phyloP scores from a whole-genome alignment of 768 basidiomycete species.

The Terana coerulea region DNA sequence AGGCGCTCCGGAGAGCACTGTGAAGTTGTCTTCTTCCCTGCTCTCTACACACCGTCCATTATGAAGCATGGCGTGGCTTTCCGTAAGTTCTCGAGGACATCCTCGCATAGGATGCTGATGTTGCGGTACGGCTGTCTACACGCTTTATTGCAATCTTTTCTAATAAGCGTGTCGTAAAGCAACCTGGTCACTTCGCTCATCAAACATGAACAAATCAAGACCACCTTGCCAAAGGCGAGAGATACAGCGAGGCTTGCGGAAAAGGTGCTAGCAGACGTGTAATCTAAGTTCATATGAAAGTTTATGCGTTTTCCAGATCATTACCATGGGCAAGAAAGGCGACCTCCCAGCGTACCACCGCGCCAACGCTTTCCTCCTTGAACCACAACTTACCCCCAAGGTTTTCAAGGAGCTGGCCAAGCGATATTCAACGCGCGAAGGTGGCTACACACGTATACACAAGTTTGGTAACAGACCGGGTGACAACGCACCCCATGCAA shows the following conservation, averaged over 20 bases:
- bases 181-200: conserved; percentile 93
- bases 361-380: conserved; percentile 78
- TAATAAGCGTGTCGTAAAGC: conserved; percentile 35
- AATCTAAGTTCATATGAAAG: background rate
- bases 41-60: conserved; percentile 12
- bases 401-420: conserved; percentile 76
- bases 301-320: conserved; percentile 50
- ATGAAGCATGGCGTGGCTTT: conserved; percentile 97
- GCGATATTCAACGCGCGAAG: conserved; percentile 78
- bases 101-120: conserved; percentile 91
- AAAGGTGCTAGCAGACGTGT: conserved; percentile 50
- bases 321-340: conserved; percentile 88
- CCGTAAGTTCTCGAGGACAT: conserved; percentile 87
- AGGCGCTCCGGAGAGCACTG: too few relatives aligned
- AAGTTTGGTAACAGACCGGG: conserved; percentile 86
- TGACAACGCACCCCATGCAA: conserved; percentile 90
- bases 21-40: too few relatives aligned
- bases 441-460: conserved; percentile 94
- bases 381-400: conserved; percentile 68
- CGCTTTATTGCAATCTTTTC: conserved; percentile 5
- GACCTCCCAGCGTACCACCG: conserved; percentile 62
- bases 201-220: conserved; percentile 93
- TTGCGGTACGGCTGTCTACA: conserved; percentile 55
- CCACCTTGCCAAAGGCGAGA: conserved; percentile 92
- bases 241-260: conserved; percentile 90